phyloP scores from a whole-genome alignment of 306 rosid genomes.

The Lupinus albus region DNA sequence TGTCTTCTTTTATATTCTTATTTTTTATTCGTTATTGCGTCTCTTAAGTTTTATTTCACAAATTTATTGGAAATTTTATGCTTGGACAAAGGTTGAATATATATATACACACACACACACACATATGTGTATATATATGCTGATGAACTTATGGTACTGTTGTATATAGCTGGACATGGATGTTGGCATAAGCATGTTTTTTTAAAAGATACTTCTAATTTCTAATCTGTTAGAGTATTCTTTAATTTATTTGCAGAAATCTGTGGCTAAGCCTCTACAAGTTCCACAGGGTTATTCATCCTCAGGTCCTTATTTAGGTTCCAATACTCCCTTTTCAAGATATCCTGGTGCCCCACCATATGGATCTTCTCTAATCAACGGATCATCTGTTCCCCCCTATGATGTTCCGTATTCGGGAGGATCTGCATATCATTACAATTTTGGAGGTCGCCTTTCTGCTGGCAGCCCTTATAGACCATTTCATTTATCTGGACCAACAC shows the following conservation, averaged over 20 bases:
- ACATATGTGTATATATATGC: too few species aligned
- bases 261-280: conserved; percentile 86
- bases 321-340: conserved; percentile 86
- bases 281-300: conserved; percentile 77
- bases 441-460: conserved; percentile 72
- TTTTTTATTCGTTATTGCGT: background rate
- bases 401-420: conserved; percentile 94
- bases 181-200: background rate
- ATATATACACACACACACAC: too few species aligned
- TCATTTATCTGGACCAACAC: conserved; percentile 84
- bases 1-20: background rate
- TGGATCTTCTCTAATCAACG: conserved; percentile 88
- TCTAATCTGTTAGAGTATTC: background rate
- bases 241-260: conserved; percentile 58
- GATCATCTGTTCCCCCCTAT: conserved; percentile 85
- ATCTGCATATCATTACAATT: conserved; percentile 92
- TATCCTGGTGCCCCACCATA: conserved; percentile 91
- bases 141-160: background rate
- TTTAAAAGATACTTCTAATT: background rate
- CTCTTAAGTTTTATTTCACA: background rate
- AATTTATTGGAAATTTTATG: conserved; percentile 2
- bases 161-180: conserved; percentile 21
- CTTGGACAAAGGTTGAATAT: background rate
- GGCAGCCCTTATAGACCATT: conserved; percentile 91
- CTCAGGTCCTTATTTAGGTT: conserved; percentile 72